Evolutionary conservation across 768 basidiomycete genomes (phyloP), one percentile per base, ranked within the genome.

Genomic region (Kwoniella mangroviensis): DNA sequence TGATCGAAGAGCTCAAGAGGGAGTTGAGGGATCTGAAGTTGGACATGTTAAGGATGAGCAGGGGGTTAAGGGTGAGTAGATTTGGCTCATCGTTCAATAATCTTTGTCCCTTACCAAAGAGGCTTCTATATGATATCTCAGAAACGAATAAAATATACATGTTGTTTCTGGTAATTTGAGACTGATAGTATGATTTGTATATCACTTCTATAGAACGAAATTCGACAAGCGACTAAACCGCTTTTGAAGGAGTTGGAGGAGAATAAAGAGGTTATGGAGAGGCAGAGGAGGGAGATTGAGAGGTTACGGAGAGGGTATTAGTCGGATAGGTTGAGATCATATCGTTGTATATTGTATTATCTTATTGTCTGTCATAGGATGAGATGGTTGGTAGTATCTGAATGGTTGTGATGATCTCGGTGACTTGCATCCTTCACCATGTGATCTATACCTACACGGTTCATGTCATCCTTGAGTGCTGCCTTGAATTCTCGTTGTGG

Each of bases 11-110:
- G 51, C 34, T 75, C 41, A 54, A 60, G 28, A 63, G 63, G 45
- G 66, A 71, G 55, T 60, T 76, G 49, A 52, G 52, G 24, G 65
- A 73, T 63, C 26, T 76, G 49, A 72, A 73, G 55, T 24, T 75
- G 60, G 74, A 75, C 41, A 75, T 75, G 71, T 41, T 75, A 49
- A 56, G 74, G 55, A 75, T 75, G 74, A 52, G 59, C 17, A 45
- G 74, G 41, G 55, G 60, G 21, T 54, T 72, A 2, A 70, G 65
- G 69, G 74, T 75, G 55, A 54, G 71, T 67, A 22, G 2, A 17
- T 15, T n/a, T 21, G 21, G 24, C 13, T 26, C 41, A 11, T 51
- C 45, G 4, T 17, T 24, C 9, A 4, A 1, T 2, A 21, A 54
- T 54, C 0, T 19, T n/a, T 54, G 17, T 5, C 15, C 15, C 49